Evolutionary conservation across 2,329 filamentous ascomycete species (phyloP).

Genomic region (Trichoderma sp.): DNA sequence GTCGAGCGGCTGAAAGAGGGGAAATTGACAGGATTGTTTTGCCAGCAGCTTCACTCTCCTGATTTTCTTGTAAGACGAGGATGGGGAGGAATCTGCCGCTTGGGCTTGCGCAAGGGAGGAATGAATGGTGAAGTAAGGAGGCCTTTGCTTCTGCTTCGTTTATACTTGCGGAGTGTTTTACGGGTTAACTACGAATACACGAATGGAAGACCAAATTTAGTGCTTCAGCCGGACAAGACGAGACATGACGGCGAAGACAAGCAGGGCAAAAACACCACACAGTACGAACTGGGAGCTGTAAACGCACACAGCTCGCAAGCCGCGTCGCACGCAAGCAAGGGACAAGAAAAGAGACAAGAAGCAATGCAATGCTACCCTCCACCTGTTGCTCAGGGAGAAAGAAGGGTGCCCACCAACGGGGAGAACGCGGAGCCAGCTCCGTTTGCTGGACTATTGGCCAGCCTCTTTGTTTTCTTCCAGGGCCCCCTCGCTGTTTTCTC

Average conservation of each 20-base stretch:
- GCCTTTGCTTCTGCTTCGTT: background rate
- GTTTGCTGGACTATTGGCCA: background rate
- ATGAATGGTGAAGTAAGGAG: background rate
- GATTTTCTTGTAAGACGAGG: background rate
- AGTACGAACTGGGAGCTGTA: background rate
- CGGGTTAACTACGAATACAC: background rate
- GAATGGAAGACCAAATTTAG: background rate
- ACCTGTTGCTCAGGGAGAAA: background rate
- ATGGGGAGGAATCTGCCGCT: background rate
- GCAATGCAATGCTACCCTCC: background rate
- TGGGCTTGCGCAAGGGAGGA: background rate
- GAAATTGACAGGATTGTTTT: background rate
- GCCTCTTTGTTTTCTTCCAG: background rate
- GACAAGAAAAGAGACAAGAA: background rate
- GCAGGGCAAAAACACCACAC: background rate
- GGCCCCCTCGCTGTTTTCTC: background rate
- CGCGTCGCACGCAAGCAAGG: background rate
- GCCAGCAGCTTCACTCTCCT: background rate
- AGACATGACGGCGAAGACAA: background rate
- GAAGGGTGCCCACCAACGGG: background rate
- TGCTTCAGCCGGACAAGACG: background rate
- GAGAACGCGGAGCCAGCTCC: background rate
- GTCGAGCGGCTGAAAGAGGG: background rate
- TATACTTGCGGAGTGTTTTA: background rate
- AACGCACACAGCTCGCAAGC: background rate